Percentiles rank a stretch among this genome's conserved stretches.
Evolutionary conservation across 2,329 filamentous ascomycete genomes (phyloP).

Genomic region (Lachnellula subtilissima): DNA sequence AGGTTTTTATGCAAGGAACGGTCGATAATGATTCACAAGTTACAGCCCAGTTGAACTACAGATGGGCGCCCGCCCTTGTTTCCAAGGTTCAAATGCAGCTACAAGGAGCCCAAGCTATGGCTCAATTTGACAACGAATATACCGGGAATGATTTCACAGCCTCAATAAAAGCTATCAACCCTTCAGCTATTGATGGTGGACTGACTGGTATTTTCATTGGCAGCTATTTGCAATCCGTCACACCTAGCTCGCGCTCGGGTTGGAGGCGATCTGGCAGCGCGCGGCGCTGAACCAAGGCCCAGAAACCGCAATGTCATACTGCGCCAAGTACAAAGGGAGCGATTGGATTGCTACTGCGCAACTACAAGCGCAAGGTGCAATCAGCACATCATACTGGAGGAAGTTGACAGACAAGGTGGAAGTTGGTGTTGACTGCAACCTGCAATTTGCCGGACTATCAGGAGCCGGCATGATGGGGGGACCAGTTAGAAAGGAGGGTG

Average conservation of each 20-base stretch:
- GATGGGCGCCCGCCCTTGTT: slow-evolving; percentile 75
- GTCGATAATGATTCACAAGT: slow-evolving; percentile 89
- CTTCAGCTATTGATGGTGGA: slow-evolving; percentile 86
- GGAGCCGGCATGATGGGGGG: slow-evolving; percentile 68
- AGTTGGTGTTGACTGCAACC: slow-evolving; percentile 89
- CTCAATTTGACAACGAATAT: slow-evolving; percentile 95
- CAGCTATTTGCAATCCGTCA: slow-evolving; percentile 91
- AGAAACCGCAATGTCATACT: slow-evolving; percentile 88
- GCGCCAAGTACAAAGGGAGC: slow-evolving; percentile 80
- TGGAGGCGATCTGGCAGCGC: slow-evolving; percentile 93
- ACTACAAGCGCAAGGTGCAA: slow-evolving; percentile 71
- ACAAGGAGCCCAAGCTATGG: slow-evolving; percentile 75
- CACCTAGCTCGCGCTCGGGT: slow-evolving; percentile 78
- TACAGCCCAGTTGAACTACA: slow-evolving; percentile 86
- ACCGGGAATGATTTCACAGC: slow-evolving; percentile 89
- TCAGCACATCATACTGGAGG: slow-evolving; percentile 93
- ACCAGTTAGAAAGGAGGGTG: slow-evolving; percentile 75
- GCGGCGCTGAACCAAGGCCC: slow-evolving; percentile 77
- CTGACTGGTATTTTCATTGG: slow-evolving; percentile 93
- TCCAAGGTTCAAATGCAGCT: slow-evolving; percentile 88
- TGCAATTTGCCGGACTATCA: slow-evolving; percentile 68
- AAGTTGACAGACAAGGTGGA: slow-evolving; percentile 91
- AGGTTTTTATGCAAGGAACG: slow-evolving; percentile 95
- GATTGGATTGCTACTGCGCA: slow-evolving; percentile 94
- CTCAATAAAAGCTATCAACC: slow-evolving; percentile 90